Evolutionary conservation across 2,329 filamentous ascomycete species (phyloP), one percentile per base, ranked within the genome.

Genomic region (Pseudogymnoascus sp.): DNA sequence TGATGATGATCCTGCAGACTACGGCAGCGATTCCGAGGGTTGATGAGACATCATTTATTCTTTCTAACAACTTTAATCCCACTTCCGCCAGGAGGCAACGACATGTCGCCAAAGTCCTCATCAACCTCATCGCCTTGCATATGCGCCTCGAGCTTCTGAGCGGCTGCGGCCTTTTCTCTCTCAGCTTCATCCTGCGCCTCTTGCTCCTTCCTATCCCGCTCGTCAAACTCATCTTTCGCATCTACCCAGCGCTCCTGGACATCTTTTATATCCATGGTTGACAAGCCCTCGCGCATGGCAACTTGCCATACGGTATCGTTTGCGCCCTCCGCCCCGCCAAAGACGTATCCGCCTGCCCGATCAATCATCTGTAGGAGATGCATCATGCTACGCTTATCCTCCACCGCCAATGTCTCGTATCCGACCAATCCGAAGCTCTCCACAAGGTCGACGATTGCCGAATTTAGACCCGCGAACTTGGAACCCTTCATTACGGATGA

Each of bases 301-400:
- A 97, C 86, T 70, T 95, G 90, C 94, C 94, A 99, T n/a, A 99
- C 84, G 6, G 88, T 92, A 72, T 99, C 93, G 68, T 97, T 97
- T 50, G 91, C 90, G 1, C 91, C 93, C 72, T 97, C 91, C 0
- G 91, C 89, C 4, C 88, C 83, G 0, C 92, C 92, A 76, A 99
- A 97, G 0, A 91, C 89, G 75, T 97, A 97, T 0, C 94, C 94
- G 8, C 90, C 88, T 0, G 94, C 93, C 41, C 94, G 84, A 73
- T 99, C 94, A 70, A 99, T 92, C 0, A 93, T 87, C 50, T 89
- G 85, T 59, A 99, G 77, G 3, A 99, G 79, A 67, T 89, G 87
- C 84, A 95, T 95, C 91, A 99, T 97, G 71, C 90, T 95, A 75
- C 88, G 90, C 74, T 96, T 97, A 71, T 99, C 94, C 75, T 99